Evolutionary conservation across 805 yeast species (phyloP), one percentile per base, ranked within the genome.

Genomic region (Hanseniaspora singularis): DNA sequence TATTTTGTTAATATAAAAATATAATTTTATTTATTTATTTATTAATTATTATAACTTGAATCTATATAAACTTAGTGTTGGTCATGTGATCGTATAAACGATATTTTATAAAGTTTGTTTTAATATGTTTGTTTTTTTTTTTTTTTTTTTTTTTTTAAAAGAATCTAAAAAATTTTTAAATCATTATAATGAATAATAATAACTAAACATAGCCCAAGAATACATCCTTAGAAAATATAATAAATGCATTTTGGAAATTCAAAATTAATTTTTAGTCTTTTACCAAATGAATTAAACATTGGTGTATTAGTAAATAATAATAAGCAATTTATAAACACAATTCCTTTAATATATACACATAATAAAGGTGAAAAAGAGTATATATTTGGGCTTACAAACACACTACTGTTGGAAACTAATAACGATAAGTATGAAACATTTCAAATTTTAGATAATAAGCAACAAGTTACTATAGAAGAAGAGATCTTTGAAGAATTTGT

Each of bases 311-410:
- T 38, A n/a, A 36, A 36, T 18, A 36, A 27, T 2, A 36, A 18
- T 9, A 42, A 34, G 3, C 46, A 42, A 16, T 42, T 42, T 22
- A 18, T 42, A 2, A 42, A 42, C 14, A 34, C 40, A 4, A 36
- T 42, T 16, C 46, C 46, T 20, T 36, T 42, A 31, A 26, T 42
- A 2, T 42, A 42, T 30, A 42, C 46, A 15, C 9, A 12, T 33
- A 24, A 42, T 20, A 42, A 7, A 11, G 26, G 14, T 5, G 16
- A 8, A 11, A 36, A 11, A 3, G 18, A 36, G 10, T 15, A 42
- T 7, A 27, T 30, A 10, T 36, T 42, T 42, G 40, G 46, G 16
- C 23, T 34, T 12, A 22, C 19, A n/a, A 28, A 34, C n/a, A 36
- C 26, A 10, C 11, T 42, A 7, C 11, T 42, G 5, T 15, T 42